These are phyloP conservation scores for Penicillium occitanis DNA, from an alignment of 2,329 filamentous ascomycete genomes.

Conservation along the genomic window DNA sequence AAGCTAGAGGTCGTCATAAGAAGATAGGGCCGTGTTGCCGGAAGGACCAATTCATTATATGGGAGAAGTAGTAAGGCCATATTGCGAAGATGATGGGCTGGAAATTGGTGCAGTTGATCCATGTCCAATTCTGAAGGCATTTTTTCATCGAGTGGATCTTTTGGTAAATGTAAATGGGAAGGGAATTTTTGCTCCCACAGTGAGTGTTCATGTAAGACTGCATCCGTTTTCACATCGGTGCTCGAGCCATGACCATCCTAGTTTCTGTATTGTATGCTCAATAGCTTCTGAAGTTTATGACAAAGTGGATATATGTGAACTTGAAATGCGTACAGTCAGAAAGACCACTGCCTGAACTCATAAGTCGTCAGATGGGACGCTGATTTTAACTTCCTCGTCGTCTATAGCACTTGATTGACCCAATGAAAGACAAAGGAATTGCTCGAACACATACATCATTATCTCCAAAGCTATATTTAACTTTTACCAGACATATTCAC, in stretches of 20 bases:
- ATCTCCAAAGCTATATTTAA: too few relatives aligned
- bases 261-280: background rate
- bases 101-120: background rate
- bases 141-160: too few relatives aligned
- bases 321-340: background rate
- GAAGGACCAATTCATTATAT: too few relatives aligned
- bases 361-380: background rate
- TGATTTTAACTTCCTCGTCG: too few relatives aligned
- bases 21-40: background rate
- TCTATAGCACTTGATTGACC: too few relatives aligned
- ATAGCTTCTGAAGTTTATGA: background rate
- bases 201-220: too few relatives aligned
- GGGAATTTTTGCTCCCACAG: too few relatives aligned
- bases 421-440: background rate
- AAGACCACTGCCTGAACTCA: background rate
- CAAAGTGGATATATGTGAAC: background rate
- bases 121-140: background rate
- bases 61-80: background rate
- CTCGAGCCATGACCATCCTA: too few relatives aligned
- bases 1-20: background rate
- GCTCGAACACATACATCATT: too few relatives aligned
- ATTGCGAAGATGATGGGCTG: background rate
- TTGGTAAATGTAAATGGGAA: too few relatives aligned
- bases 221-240: too few relatives aligned
- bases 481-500: too few relatives aligned